Conservation (phyloP, 192 early-diverging fungal species). For the Pilobolus umbonatus region DNA sequence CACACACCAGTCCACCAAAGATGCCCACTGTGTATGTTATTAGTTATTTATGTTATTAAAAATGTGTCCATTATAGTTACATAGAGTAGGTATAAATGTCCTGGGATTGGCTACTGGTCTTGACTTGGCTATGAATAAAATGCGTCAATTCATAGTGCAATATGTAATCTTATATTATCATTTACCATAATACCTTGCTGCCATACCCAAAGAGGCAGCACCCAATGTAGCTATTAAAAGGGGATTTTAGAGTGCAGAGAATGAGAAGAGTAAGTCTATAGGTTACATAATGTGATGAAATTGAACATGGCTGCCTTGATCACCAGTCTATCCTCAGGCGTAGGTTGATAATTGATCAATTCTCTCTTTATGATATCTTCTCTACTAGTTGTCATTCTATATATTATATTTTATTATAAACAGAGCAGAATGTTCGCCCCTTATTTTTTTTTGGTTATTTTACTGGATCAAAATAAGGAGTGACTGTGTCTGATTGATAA, state of each 20-base stretch:
- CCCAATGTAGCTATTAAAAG: constrained; percentile 9
- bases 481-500: no score
- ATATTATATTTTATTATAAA: not conserved
- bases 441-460: not conserved
- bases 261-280: no score
- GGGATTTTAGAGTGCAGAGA: not conserved
- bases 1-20: constrained; percentile 3
- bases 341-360: constrained; percentile 11
- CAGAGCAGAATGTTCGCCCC: no score
- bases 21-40: constrained; percentile 2
- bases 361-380: constrained; percentile 6
- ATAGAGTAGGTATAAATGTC: constrained; percentile 9
- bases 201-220: constrained; percentile 17
- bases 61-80: not conserved
- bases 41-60: not conserved
- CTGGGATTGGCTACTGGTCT: not conserved
- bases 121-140: constrained; percentile 8
- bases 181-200: constrained; percentile 14
- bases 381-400: constrained; percentile 4
- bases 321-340: constrained; percentile 2
- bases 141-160: not conserved
- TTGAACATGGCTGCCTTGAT: constrained; percentile 13
- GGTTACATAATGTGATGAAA: constrained; percentile 12
- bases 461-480: not conserved
- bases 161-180: not conserved